phyloP scores from a whole-genome alignment of 345 rosid species.

The Physaria fendleri region DNA sequence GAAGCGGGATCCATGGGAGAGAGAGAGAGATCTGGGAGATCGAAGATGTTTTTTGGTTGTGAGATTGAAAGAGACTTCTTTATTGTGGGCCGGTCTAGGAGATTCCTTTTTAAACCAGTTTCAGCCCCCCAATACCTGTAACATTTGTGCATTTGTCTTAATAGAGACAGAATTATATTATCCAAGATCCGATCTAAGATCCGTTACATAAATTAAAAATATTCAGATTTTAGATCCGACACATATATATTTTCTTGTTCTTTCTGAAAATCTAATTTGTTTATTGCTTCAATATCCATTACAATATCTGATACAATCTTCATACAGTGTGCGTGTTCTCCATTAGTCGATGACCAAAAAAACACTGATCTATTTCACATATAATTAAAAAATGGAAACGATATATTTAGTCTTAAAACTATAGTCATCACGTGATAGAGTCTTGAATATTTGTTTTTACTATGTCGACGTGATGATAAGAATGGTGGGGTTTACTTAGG shows the following conservation, averaged over 20 bases:
- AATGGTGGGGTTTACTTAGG: background rate
- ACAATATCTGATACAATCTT: background rate
- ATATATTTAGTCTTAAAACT: too few relatives aligned
- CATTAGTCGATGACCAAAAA: background rate
- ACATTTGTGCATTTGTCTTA: too few relatives aligned
- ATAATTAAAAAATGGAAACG: background rate
- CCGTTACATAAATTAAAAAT: background rate
- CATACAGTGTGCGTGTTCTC: background rate
- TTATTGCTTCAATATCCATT: background rate
- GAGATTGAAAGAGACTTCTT: too few relatives aligned
- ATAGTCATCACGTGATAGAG: too few relatives aligned
- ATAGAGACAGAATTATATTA: too few relatives aligned
- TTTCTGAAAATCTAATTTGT: background rate
- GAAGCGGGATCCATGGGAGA: conserved; percentile 28
- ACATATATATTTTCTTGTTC: background rate
- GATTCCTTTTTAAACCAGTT: conserved; percentile 7
- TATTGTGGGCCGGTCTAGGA: too few relatives aligned
- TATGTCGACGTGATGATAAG: background rate
- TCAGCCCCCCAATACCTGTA: too few relatives aligned
- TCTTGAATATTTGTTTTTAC: too few relatives aligned
- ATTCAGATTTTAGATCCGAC: too few relatives aligned
- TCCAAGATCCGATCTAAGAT: background rate
- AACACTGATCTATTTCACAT: background rate
- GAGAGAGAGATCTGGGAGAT: conserved; percentile 23
- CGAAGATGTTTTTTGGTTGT: conserved; percentile 1